phyloP scores from a whole-genome alignment of 2,329 filamentous ascomycete species.

The Fusarium verrucosum region DNA sequence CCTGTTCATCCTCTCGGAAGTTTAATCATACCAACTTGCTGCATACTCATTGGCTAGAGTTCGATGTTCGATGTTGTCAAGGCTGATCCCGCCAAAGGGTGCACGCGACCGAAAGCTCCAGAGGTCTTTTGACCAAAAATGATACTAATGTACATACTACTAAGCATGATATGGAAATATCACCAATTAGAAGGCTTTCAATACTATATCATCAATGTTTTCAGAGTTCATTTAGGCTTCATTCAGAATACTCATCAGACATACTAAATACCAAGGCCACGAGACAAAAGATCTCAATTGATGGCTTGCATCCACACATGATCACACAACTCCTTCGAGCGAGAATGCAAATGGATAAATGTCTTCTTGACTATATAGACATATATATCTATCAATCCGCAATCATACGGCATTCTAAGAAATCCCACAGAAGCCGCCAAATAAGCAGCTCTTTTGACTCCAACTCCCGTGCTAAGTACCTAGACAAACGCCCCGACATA shows the following conservation, averaged over 20 bases:
- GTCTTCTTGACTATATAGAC: slow-evolving; percentile 32
- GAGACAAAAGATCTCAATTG: neutral
- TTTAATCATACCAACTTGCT: slow-evolving; percentile 1
- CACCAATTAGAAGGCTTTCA: neutral
- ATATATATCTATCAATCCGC: slow-evolving; percentile 30
- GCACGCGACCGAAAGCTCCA: neutral
- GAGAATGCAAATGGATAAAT: neutral
- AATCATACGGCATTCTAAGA: slow-evolving; percentile 22
- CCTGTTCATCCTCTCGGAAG: neutral
- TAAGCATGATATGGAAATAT: neutral
- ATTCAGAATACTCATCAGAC: neutral
- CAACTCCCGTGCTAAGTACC: slow-evolving; percentile 42
- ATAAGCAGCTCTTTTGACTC: slow-evolving; percentile 27
- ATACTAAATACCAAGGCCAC: neutral
- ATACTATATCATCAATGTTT: neutral
- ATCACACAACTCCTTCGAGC: neutral
- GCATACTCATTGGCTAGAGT: slow-evolving; percentile 3
- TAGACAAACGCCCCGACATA: slow-evolving; percentile 40
- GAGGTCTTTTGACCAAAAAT: neutral
- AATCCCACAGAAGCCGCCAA: slow-evolving; percentile 17
- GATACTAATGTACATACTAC: neutral
- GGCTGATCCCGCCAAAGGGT: too few relatives aligned
- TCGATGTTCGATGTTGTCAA: too few relatives aligned
- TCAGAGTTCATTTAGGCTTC: neutral
- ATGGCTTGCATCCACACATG: neutral